Evolutionary conservation across 768 basidiomycete species (phyloP), one percentile per base, ranked within the genome.

Genomic region (Lactifluus pinguis): DNA sequence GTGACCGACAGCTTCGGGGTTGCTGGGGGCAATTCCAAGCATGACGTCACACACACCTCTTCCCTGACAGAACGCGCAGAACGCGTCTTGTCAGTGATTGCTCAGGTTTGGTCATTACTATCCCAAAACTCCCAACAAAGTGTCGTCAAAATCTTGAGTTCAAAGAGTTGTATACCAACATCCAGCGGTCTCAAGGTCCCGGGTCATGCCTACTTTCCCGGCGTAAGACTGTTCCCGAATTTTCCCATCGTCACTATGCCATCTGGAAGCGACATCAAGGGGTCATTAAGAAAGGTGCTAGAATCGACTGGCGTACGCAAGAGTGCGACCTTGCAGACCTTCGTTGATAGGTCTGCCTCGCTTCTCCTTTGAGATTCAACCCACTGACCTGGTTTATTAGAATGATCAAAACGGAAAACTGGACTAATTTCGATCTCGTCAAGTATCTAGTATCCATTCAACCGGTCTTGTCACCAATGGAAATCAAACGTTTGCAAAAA

Each of bases 281-380:
- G 85, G 0, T 72, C 76, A 5, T 69, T 92, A 65, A 92, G 95
- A 69, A 86, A 82, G 64, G 71, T 92, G 3, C 72, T 93, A 6
- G 75, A 81, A 32, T 80, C 79, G 2, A 74, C 98, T 0, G 95
- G 93, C 11, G 91, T 98, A 13, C 82, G 92, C 17, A 91, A 85
- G 69, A 93, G 95, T 64, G 92, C 97, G 7, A 90, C 98, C 61
- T 77, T 98, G 2, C 94, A 98, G 70, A 76, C 97, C 2, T 80
- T 99, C n/a, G 98, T 99, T 69, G 83, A 87, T 56, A 80, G 94
- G 86, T 89, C 55, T 53, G 76, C 9, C 45, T n/a, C 19, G 6
- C 8, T 36, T 25, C 48, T 17, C 29, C 30, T 39, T 25, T 25
- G 25, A 3, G 15, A 36, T 49, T 63, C 17, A 2, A 36, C 17